Evolutionary conservation across 169 alveolate genomes (phyloP).

Genomic region (Plasmodium chabaudi): DNA sequence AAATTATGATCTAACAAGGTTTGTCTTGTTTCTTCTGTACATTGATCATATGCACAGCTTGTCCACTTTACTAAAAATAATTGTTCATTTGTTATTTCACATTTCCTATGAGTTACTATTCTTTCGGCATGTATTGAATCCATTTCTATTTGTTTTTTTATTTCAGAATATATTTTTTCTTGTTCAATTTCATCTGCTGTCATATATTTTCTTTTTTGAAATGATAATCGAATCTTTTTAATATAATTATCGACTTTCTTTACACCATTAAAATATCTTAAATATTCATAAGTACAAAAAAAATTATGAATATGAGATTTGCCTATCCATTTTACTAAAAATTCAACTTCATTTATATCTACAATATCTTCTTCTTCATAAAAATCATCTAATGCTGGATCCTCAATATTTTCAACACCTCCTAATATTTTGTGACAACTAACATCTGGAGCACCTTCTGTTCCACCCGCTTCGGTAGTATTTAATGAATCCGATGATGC

Average conservation of each 20-base stretch:
- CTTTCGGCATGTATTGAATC: slow-evolving; percentile 92
- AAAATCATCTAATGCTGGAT: slow-evolving; percentile 36
- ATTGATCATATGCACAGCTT: slow-evolving; percentile 93
- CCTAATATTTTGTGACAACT: neutral
- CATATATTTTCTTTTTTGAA: slow-evolving; percentile 86
- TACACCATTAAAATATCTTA: slow-evolving; percentile 86
- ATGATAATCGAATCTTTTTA: slow-evolving; percentile 84
- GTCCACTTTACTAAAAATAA: slow-evolving; percentile 91
- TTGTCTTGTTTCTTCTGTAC: slow-evolving; percentile 91
- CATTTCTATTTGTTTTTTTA: slow-evolving; percentile 91
- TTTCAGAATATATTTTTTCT: slow-evolving; percentile 88
- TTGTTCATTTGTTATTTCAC: slow-evolving; percentile 74
- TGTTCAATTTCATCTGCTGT: slow-evolving; percentile 93
- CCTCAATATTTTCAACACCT: slow-evolving; percentile 5
- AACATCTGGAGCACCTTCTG: neutral
- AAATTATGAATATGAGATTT: slow-evolving; percentile 92
- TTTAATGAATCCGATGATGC: neutral
- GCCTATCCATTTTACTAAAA: slow-evolving; percentile 91
- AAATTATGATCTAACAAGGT: slow-evolving; percentile 88
- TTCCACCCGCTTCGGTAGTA: neutral
- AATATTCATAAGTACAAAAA: slow-evolving; percentile 89
- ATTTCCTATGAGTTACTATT: slow-evolving; percentile 82
- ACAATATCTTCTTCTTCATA: slow-evolving; percentile 73
- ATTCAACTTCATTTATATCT: slow-evolving; percentile 82
- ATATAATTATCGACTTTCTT: slow-evolving; percentile 90